Percentiles rank a stretch among this genome's conserved stretches.
Conservation (phyloP, 1,284 basidiomycete species). For the Ceratobasidium sp. region DNA sequence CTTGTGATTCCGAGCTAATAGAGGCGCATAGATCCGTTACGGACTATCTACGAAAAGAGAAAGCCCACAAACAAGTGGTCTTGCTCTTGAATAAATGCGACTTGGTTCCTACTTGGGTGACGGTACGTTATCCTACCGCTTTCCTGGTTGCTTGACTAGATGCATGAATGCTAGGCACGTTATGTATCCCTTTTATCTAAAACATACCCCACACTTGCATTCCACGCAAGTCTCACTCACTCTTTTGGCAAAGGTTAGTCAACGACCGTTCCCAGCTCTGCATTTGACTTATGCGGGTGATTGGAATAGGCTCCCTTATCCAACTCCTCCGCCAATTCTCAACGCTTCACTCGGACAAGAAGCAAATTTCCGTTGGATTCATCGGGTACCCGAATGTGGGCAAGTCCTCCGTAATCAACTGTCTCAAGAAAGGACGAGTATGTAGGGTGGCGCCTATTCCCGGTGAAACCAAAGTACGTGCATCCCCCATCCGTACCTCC, state of each 20-base stretch:
- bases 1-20: neutral
- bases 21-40: constrained; percentile 68
- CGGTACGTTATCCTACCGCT: constrained; percentile 65
- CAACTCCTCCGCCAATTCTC: constrained; percentile 97
- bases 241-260: constrained; percentile 63
- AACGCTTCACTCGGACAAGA: constrained; percentile 96
- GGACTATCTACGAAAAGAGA: constrained; percentile 93
- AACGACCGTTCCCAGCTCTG: neutral
- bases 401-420: constrained; percentile 97
- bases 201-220: constrained; percentile 93
- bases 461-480: constrained; percentile 88
- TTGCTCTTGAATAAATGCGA: constrained; percentile 99
- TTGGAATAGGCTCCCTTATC: constrained; percentile 94
- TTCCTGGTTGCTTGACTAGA: neutral
- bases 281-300: constrained; percentile 16
- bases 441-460: constrained; percentile 97
- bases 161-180: constrained; percentile 72
- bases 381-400: constrained; percentile 99
- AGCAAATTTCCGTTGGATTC: constrained; percentile 98
- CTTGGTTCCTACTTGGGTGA: constrained; percentile 98
- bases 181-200: constrained; percentile 97
- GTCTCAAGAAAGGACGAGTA: constrained; percentile 97
- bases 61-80: constrained; percentile 96
- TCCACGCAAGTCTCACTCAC: constrained; percentile 98
- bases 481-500: neutral